These are phyloP conservation scores for Lactuca sativa DNA, from an alignment of 129 eudicot species.

Conservation along the genomic window DNA sequence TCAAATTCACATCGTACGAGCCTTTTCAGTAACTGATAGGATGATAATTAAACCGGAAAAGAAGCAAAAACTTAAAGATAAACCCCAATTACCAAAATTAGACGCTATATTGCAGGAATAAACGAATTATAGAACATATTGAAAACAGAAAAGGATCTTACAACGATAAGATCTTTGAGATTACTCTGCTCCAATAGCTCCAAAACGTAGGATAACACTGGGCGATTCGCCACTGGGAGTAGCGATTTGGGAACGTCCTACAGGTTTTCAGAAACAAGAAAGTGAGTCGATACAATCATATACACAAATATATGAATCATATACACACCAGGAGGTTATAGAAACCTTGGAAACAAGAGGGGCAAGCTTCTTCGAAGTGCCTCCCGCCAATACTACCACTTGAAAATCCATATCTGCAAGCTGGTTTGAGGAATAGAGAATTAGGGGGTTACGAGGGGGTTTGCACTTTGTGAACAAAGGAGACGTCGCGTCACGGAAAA, in stretches of 20 bases:
- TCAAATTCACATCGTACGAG: background rate
- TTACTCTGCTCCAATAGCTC: slow-evolving; percentile 80
- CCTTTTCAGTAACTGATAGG: slow-evolving; percentile 2
- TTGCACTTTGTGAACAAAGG: background rate
- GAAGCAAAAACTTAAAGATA: background rate
- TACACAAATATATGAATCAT: background rate
- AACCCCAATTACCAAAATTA: background rate
- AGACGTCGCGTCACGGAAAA: background rate
- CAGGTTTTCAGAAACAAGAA: background rate
- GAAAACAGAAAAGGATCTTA: slow-evolving; percentile 27
- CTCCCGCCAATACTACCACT: slow-evolving; percentile 93
- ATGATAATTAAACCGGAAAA: background rate
- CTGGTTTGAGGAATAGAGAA: slow-evolving; percentile 10
- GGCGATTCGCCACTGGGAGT: slow-evolving; percentile 94
- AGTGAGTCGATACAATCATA: background rate
- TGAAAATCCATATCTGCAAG: slow-evolving; percentile 75
- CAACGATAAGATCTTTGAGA: slow-evolving; percentile 83
- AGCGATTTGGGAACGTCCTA: slow-evolving; percentile 94
- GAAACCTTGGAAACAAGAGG: slow-evolving; percentile 95
- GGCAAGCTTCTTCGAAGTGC: slow-evolving; percentile 69
- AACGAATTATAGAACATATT: background rate
- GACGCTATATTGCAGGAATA: background rate
- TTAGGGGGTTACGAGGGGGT: slow-evolving; percentile 9
- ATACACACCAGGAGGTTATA: background rate
- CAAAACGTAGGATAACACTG: slow-evolving; percentile 74